These are phyloP conservation scores for Kurtzmaniella fragi DNA, from an alignment of 805 yeast species.

Conservation along the genomic window DNA sequence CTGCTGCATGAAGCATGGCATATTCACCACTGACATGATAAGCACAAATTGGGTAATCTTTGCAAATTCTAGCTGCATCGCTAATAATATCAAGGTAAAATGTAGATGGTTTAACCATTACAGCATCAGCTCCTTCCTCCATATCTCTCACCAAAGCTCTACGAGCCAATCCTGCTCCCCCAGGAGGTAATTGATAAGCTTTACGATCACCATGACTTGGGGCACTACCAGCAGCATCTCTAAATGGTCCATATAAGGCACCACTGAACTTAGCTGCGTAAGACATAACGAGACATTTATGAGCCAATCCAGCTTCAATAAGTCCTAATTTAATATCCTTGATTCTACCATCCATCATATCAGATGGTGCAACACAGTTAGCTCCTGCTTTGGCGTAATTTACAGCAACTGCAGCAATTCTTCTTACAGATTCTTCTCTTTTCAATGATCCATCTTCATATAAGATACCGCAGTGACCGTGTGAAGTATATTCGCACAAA, in stretches of 20 bases:
- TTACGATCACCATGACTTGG: slow-evolving; percentile 91
- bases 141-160: slow-evolving; percentile 85
- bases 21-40: slow-evolving; percentile 97
- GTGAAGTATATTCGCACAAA: slow-evolving; percentile 91
- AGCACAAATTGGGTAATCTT: slow-evolving; percentile 85
- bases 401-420: slow-evolving; percentile 92
- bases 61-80: slow-evolving; percentile 79
- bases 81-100: slow-evolving; percentile 88
- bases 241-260: slow-evolving; percentile 89
- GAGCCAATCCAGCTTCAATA: slow-evolving; percentile 76
- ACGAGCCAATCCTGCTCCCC: slow-evolving; percentile 90
- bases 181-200: slow-evolving; percentile 89
- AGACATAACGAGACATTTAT: slow-evolving; percentile 83
- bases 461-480: slow-evolving; percentile 96
- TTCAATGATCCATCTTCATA: slow-evolving; percentile 83
- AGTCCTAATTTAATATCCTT: slow-evolving; percentile 82
- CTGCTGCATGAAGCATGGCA: slow-evolving; percentile 98
- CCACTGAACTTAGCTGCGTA: slow-evolving; percentile 95
- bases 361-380: slow-evolving; percentile 92
- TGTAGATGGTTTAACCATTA: slow-evolving; percentile 93
- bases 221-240: slow-evolving; percentile 93
- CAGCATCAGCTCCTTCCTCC: slow-evolving; percentile 91
- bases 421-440: slow-evolving; percentile 65
- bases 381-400: slow-evolving; percentile 97
- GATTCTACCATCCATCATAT: slow-evolving; percentile 96